Evolutionary conservation across 352 stramenopile species (phyloP), one percentile per base, ranked within the genome.

Genomic region (Phytophthora pseudosyringae): DNA sequence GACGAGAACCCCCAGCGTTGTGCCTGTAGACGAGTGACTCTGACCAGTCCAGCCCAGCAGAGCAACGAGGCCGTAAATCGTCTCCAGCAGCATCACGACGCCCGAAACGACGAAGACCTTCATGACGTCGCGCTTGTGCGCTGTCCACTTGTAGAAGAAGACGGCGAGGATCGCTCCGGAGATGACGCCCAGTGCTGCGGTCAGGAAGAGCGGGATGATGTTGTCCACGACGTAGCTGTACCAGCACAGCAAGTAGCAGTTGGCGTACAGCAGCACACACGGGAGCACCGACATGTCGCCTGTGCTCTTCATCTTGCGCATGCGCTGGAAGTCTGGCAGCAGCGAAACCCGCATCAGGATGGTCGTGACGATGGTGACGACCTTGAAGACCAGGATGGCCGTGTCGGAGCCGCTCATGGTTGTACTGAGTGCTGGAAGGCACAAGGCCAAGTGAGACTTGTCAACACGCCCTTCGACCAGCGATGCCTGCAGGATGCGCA

Each of bases 181-280:
- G 31, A 76, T 44, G 16, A 66, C 59, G 1, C 75, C 78, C 5
- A 83, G 53, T 11, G 64, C 50, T 12, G 67, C 72, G 11, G 72
- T 82, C 18, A 69, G 46, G 32, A 83, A 78, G 4, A 85, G 61
- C 29, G 75, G 78, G 32, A 88, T 78, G 59, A 78, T 76, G 43
- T 76, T 70, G 25, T 69, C 43, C 8, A 76, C 74, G 36, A 69
- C 57, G 63, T 78, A 82, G 16, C 70, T 73, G 52, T 88, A 88
- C 35, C 75, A 72, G 29, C 59, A 62, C 39, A 77, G 13, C 31
- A 71, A 38, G 32, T 70, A 72, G 66, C 70, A 75, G 35, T 71
- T 72, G 32, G 64, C 44, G 36, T 68, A 79, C 12, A 79, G 52
- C 29, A 72, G 15, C 28, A 71, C 62, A 33, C 71, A 64, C 6